Base-by-base conservation (phyloP, 2,329 filamentous ascomycete species). In the Tolypocladium cylindrosporum region DNA sequence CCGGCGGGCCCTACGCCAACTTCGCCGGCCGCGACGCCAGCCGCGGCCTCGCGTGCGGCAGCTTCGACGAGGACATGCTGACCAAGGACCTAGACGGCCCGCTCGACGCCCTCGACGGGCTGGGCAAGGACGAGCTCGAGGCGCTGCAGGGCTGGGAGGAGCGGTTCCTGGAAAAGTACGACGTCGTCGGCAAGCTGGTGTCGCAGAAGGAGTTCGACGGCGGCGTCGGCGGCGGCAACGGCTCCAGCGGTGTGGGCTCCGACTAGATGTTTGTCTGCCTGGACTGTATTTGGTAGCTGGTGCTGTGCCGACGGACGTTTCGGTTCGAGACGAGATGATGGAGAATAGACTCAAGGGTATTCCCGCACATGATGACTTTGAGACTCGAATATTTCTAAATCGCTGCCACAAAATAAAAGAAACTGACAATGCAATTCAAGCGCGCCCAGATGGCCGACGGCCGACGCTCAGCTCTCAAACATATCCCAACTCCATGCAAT, bases 51-150 rank as follows among this genome's bases (percentile, higher is more conserved):
- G 93, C 94, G 1, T 90, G 84, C 72, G 90, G 92, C 59, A 96
- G 90, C 76, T 97, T 99, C 72, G 94, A 97, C 70, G 85, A 90
- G 78, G 89, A 92, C 8, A 96, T 97, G 91, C 76, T 97, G 75
- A 97, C 94, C 21, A 85, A 93, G 78, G 89, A 97, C 72, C 75
- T 97, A 57, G 84, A 94, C 58, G 93, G 84, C 0, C 90, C 91
- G 51, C 76, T 97, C 61, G 91, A 96, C 70, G 84, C 80, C 56
- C 78, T 96, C 50, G 79, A 84, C 55, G 90, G 87, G 58, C 73
- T 97, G 60, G 85, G 84, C 7, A 72, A 71, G 1, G 91, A 93
- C 59, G 87, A 96, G 78, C 75, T 89, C 74, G 92, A 96, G 71
- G 89, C 91, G 55, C 76, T 97, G 72, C 79, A 82, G 66, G 91